Base-by-base conservation (phyloP, 257 asterid genomes). In the Haberlea rhodopensis region DNA sequence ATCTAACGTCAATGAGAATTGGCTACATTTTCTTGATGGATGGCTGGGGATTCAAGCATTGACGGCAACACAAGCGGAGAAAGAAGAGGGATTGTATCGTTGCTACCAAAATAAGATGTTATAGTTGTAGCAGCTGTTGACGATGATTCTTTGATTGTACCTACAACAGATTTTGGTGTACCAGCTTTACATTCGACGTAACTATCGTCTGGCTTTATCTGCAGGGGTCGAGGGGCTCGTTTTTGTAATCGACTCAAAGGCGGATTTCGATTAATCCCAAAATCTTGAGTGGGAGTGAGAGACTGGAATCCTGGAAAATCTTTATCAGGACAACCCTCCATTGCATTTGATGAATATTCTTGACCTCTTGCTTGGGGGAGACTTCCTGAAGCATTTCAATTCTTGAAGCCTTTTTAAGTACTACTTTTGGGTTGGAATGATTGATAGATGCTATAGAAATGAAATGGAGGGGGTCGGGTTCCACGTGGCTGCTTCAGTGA, bases 71-170 rank as follows among this genome's bases (percentile, higher is more conserved):
- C 80, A 24, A 81, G 80, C 24, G 90, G 87, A 52, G 90, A 76
- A 8, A 84, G 85, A 62, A 84, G 79, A 61, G 87, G 87, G 60
- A 81, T 79, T 0, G 90, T 82, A 71, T 81, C 90, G 81, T 79
- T 84, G 71, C 76, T 72, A 1, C 72, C 62, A 62, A 57, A 78
- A 74, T 58, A 67, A 2, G 72, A 80, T 2, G 24, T 11, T 18
- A 63, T 3, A 24, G 62, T n/a, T n/a, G n/a, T 40, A 23, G 64
- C 59, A 32, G 31, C 15, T 43, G 72, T 1, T 5, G 73, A 59
- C 2, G 73, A 24, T 13, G 72, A 53, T 22, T 72, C 71, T 51
- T 72, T 48, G 25, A 13, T 15, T 1, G 3, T 68, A 27, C 71
- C 24, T 23, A 32, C 72, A 34, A 8, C 73, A 48, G 70, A 62